Conservation (phyloP, 2,329 filamentous ascomycete species). For the Lasiodiplodia citricola region DNA sequence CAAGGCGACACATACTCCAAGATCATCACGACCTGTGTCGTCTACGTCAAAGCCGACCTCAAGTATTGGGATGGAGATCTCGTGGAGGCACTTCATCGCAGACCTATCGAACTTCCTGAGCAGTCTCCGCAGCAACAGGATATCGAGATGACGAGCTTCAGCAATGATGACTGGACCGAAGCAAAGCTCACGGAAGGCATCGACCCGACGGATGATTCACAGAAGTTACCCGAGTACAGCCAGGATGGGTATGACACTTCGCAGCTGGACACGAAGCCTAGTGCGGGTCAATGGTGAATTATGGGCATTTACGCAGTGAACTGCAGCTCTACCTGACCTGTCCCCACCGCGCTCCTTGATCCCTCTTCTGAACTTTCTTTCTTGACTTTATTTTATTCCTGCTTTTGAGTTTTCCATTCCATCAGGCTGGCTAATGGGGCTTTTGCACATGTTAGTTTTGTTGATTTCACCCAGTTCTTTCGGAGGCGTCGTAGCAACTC, state of each 20-base stretch:
- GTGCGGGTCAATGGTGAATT: conserved; percentile 7
- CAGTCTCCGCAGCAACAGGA: neutral
- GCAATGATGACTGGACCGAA: neutral
- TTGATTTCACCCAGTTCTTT: neutral
- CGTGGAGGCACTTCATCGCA: conserved; percentile 20
- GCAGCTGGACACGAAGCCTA: conserved; percentile 10
- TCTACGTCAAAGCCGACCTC: conserved; percentile 25
- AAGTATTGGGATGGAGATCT: conserved; percentile 13
- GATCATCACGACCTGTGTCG: conserved; percentile 24
- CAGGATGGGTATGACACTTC: conserved; percentile 16
- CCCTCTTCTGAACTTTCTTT: neutral
- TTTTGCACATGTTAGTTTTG: neutral
- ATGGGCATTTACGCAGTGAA: neutral
- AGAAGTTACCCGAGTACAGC: neutral
- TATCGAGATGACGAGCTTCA: conserved; percentile 22
- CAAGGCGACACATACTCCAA: conserved; percentile 18
- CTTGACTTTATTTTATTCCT: neutral
- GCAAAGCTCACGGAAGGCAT: conserved; percentile 8
- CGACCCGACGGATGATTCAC: neutral
- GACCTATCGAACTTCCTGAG: neutral
- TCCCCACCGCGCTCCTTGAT: neutral
- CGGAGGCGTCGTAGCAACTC: neutral
- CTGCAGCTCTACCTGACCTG: neutral
- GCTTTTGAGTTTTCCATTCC: neutral
- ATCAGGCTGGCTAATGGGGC: neutral